These are phyloP conservation scores for Paraglomus occultum DNA, from an alignment of 192 early-diverging fungal species.

Conservation along the genomic window DNA sequence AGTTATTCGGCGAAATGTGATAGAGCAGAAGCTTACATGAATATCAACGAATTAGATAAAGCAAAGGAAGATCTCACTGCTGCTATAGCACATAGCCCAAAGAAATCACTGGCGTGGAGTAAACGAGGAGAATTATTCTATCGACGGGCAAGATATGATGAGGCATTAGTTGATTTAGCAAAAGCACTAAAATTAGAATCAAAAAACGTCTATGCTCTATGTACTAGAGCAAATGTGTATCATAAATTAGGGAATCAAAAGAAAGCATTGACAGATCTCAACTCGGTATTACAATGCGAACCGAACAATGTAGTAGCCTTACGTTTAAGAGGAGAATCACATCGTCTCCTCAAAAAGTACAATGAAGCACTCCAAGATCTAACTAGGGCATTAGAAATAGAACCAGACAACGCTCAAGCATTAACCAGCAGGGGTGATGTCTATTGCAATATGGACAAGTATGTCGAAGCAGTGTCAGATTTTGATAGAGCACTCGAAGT, in stretches of 20 bases:
- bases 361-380: neutral
- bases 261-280: constrained; percentile 6
- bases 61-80: constrained; percentile 15
- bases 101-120: constrained; percentile 6
- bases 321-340: neutral
- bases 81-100: constrained; percentile 6
- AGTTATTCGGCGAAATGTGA: constrained; percentile 23
- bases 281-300: neutral
- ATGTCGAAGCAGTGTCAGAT: neutral
- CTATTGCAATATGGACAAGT: neutral
- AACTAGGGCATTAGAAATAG: neutral
- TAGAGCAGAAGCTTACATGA: constrained; percentile 12
- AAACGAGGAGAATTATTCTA: constrained; percentile 7
- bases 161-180: constrained; percentile 6
- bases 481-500: neutral
- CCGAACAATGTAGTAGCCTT: neutral
- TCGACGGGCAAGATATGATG: neutral
- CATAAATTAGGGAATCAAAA: neutral
- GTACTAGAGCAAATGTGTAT: constrained; percentile 5
- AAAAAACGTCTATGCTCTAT: neutral
- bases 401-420: neutral
- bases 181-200: neutral
- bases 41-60: neutral
- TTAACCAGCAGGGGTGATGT: neutral
- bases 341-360: neutral